phyloP scores from a whole-genome alignment of 805 yeast genomes.

The Saccharomycodes ludwigii region DNA sequence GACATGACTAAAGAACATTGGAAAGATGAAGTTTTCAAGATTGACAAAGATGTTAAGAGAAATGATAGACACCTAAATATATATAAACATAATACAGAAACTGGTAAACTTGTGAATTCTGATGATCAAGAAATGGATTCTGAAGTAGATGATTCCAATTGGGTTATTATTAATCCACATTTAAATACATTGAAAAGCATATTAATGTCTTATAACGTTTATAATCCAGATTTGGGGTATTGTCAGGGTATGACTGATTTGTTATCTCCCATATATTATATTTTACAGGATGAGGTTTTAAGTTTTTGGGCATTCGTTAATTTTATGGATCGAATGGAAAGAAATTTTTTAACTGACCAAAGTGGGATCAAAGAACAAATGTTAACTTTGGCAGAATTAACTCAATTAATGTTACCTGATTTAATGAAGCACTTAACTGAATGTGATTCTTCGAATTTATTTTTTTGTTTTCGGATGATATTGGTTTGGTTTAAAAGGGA shows the following conservation, averaged over 20 bases:
- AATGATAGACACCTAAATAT: constrained; percentile 73
- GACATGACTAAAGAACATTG: constrained; percentile 47
- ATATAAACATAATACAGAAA: constrained; percentile 32
- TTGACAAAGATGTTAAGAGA: constrained; percentile 86
- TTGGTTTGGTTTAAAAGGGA: constrained; percentile 94
- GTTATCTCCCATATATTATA: constrained; percentile 69
- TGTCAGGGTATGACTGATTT: constrained; percentile 98
- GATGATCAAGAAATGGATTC: constrained; percentile 24
- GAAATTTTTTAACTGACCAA: constrained; percentile 85
- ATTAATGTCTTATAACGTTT: constrained; percentile 73
- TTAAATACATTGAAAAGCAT: constrained; percentile 62
- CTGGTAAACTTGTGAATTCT: constrained; percentile 28
- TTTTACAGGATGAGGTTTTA: constrained; percentile 54
- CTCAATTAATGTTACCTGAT: constrained; percentile 83
- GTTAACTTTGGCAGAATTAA: constrained; percentile 67
- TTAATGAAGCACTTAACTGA: constrained; percentile 71
- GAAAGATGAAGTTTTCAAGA: constrained; percentile 80
- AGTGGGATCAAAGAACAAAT: constrained; percentile 88
- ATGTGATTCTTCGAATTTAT: constrained; percentile 81
- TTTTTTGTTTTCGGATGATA: constrained; percentile 90
- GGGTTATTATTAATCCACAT: constrained; percentile 65
- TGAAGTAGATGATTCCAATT: constrained; percentile 33
- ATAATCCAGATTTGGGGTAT: constrained; percentile 76
- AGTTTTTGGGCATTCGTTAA: constrained; percentile 83
- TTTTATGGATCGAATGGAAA: constrained; percentile 90